These are phyloP conservation scores for Perilla frutescens DNA, from an alignment of 257 asterid species.

Conservation along the genomic window DNA sequence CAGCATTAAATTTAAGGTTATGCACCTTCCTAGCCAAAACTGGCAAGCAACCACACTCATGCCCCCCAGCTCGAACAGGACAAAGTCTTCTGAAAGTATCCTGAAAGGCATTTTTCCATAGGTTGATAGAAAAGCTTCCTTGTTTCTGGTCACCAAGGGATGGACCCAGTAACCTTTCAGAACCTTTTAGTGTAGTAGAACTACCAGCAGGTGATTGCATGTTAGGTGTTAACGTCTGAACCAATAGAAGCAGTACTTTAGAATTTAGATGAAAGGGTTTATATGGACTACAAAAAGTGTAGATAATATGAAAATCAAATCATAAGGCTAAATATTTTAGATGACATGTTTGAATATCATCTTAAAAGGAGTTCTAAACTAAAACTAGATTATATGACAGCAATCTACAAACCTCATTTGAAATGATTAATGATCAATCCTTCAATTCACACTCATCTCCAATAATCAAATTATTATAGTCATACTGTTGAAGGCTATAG, in stretches of 20 bases:
- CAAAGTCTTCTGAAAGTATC: constrained; percentile 88
- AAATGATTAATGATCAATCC: not conserved
- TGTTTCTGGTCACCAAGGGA: constrained; percentile 77
- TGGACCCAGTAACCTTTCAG: constrained; percentile 66
- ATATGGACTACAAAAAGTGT: constrained; percentile 9
- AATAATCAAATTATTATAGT: not conserved
- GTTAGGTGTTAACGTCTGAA: constrained; percentile 84
- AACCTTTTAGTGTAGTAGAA: constrained; percentile 45
- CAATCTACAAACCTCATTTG: not conserved
- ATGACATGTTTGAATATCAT: constrained; percentile 13
- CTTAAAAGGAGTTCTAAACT: constrained; percentile 4
- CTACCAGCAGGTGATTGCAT: constrained; percentile 78
- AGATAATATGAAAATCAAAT: constrained; percentile 4
- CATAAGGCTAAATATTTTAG: not conserved
- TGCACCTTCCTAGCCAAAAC: constrained; percentile 85
- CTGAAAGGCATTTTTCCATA: constrained; percentile 82
- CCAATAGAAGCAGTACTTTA: constrained; percentile 34
- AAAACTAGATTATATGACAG: constrained; percentile 1
- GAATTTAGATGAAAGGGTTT: constrained; percentile 23
- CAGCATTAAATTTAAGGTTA: constrained; percentile 7
- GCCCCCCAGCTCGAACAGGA: constrained; percentile 92
- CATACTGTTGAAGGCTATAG: not conserved
- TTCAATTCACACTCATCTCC: not conserved
- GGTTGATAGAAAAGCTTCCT: constrained; percentile 78
- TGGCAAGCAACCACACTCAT: constrained; percentile 97